These are phyloP conservation scores for Chaetomium cochliodes DNA, from an alignment of 495 filamentous ascomycete genomes.

Conservation along the genomic window DNA sequence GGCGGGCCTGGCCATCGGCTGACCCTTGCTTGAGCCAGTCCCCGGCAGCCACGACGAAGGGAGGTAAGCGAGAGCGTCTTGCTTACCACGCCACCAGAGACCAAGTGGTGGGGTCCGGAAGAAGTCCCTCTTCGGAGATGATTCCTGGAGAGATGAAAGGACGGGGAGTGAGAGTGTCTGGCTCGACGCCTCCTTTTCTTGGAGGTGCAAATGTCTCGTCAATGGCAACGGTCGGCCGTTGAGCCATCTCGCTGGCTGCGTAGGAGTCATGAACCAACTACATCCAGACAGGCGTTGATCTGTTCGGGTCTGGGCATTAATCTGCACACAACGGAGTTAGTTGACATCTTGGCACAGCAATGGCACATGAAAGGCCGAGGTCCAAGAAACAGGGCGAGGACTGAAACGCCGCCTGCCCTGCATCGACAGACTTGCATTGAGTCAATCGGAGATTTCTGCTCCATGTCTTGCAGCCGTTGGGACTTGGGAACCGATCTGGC, in stretches of 20 bases:
- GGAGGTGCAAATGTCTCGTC: no score
- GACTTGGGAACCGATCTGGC: background rate
- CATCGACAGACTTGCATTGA: background rate
- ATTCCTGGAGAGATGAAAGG: background rate
- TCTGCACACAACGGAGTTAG: no score
- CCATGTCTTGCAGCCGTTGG: background rate
- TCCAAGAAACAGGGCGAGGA: background rate
- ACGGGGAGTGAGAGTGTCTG: no score
- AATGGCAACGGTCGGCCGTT: no score
- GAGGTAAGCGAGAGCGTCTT: background rate
- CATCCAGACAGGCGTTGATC: no score
- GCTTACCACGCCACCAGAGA: background rate
- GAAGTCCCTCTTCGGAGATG: background rate
- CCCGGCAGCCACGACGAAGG: conserved; percentile 3
- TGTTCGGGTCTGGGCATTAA: no score
- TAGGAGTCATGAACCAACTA: no score
- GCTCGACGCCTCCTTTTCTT: no score
- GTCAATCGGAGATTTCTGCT: conserved; percentile 2
- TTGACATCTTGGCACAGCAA: no score
- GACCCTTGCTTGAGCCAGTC: conserved; percentile 1
- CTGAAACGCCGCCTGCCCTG: background rate
- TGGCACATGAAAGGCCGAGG: background rate
- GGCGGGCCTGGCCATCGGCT: background rate
- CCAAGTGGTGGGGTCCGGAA: background rate
- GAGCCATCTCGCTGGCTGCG: no score